These are phyloP conservation scores for Cyclotella sp. DNA, from an alignment of 108 stramenopile species.

Conservation along the genomic window DNA sequence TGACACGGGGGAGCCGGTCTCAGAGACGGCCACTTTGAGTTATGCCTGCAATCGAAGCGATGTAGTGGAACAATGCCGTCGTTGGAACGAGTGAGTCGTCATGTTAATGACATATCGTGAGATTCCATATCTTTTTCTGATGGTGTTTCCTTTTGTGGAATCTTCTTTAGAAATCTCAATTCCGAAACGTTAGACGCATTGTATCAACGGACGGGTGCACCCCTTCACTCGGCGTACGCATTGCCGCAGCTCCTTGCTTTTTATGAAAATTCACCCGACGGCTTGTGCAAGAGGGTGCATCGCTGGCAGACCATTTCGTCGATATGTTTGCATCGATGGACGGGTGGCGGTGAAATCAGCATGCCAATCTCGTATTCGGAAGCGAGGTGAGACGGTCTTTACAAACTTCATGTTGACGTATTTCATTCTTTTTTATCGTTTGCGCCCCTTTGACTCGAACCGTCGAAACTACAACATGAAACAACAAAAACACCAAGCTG, in stretches of 20 bases:
- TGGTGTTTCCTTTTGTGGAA: not conserved
- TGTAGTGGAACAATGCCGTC: slow-evolving; percentile 63
- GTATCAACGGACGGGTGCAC: slow-evolving; percentile 78
- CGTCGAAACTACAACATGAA: too few species aligned
- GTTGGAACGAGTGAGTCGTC: slow-evolving; percentile 40
- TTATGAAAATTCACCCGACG: slow-evolving; percentile 35
- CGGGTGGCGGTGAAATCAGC: slow-evolving; percentile 24
- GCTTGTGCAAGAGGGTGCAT: slow-evolving; percentile 20
- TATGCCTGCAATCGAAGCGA: slow-evolving; percentile 78
- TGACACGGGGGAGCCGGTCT: slow-evolving; percentile 49
- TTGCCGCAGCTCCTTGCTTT: slow-evolving; percentile 73
- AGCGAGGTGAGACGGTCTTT: slow-evolving; percentile 60
- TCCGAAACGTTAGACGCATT: slow-evolving; percentile 39
- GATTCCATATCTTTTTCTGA: not conserved
- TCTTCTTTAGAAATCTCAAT: slow-evolving; percentile 19
- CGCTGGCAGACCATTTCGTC: slow-evolving; percentile 74
- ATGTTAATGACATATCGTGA: not conserved
- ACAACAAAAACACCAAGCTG: slow-evolving; percentile 43
- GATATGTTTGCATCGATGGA: slow-evolving; percentile 73
- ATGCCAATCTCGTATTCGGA: slow-evolving; percentile 84
- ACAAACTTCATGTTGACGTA: too few species aligned
- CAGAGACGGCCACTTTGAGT: slow-evolving; percentile 62
- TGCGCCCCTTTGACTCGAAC: too few species aligned
- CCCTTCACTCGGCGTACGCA: slow-evolving; percentile 80
- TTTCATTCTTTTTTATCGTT: too few species aligned